A percentile compares a stretch with the other conserved stretches of the same genome.
phyloP scores from a whole-genome alignment of 2,329 filamentous ascomycete species.

The Drechslerella stenobrocha region DNA sequence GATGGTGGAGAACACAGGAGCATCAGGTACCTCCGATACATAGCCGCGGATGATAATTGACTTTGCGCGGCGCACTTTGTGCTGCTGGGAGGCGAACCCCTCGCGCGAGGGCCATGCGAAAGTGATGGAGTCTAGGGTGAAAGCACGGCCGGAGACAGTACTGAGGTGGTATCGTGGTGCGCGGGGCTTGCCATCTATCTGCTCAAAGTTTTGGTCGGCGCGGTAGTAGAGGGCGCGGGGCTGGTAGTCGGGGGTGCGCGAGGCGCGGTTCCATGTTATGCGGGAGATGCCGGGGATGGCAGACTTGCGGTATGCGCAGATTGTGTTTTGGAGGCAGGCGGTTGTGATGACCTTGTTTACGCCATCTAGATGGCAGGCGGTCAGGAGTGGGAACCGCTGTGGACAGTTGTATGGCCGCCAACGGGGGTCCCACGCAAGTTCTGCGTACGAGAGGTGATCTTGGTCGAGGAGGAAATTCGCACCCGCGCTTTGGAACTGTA shows the following conservation, averaged over 20 bases:
- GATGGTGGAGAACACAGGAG: neutral
- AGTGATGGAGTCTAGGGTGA: conserved; percentile 30
- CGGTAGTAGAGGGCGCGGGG: conserved; percentile 37
- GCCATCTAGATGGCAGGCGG: conserved; percentile 11
- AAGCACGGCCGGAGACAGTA: neutral
- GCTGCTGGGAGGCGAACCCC: neutral
- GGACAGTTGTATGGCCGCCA: conserved; percentile 35
- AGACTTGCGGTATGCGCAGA: conserved; percentile 19
- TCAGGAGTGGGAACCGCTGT: conserved; percentile 11
- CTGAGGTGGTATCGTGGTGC: conserved; percentile 20
- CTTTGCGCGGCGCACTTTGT: conserved; percentile 1
- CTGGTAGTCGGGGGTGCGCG: neutral
- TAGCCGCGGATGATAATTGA: conserved; percentile 19
- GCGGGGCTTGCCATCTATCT: neutral
- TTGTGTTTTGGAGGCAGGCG: conserved; percentile 14
- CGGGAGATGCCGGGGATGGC: neutral
- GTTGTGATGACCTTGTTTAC: neutral
- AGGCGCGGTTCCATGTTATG: conserved; percentile 5
- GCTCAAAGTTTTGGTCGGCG: conserved; percentile 9
- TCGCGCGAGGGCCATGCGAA: conserved; percentile 7
- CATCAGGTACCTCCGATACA: neutral
- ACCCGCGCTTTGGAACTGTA: conserved; percentile 26
- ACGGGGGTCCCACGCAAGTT: conserved; percentile 15
- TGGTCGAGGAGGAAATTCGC: conserved; percentile 10
- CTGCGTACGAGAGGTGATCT: conserved; percentile 9